phyloP scores from a whole-genome alignment of 75 land plant species.

The Selaginella tamariscina region DNA sequence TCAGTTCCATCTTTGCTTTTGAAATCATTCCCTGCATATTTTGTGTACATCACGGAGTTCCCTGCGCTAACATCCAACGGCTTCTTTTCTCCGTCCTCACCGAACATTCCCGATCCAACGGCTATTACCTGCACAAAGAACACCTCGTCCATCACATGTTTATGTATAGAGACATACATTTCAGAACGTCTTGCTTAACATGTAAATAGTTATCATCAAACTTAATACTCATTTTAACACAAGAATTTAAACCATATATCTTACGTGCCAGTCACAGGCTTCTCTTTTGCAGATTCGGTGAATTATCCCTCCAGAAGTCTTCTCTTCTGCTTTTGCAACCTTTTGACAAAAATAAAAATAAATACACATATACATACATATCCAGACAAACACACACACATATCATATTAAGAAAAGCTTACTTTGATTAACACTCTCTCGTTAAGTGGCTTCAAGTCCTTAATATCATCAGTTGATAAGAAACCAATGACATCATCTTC shows the following conservation, averaged over 20 bases:
- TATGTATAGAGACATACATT: no score
- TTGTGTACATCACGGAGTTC: constrained; percentile 68
- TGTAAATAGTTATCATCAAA: no score
- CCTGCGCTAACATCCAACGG: constrained; percentile 42
- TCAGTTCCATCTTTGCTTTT: constrained; percentile 53
- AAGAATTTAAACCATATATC: neutral
- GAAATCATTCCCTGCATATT: constrained; percentile 69
- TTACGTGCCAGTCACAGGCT: constrained; percentile 60
- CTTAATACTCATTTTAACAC: no score
- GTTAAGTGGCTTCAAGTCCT: constrained; percentile 63
- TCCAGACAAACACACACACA: no score
- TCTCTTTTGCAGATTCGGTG: constrained; percentile 60
- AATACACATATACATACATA: no score
- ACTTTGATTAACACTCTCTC: constrained; percentile 74
- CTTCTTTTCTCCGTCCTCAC: constrained; percentile 57
- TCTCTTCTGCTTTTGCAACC: constrained; percentile 13
- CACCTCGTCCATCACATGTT: neutral
- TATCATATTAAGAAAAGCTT: neutral
- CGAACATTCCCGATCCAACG: constrained; percentile 64
- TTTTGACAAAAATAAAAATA: neutral
- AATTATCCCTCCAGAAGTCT: constrained; percentile 67
- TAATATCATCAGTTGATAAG: constrained; percentile 66
- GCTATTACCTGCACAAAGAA: constrained; percentile 41
- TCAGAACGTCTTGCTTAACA: no score
- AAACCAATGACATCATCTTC: constrained; percentile 80